Percentiles rank a stretch among this genome's conserved stretches.
These are phyloP conservation scores for Yamadazyma blattariae DNA, from an alignment of 1,139 yeast species.

Conservation along the genomic window DNA sequence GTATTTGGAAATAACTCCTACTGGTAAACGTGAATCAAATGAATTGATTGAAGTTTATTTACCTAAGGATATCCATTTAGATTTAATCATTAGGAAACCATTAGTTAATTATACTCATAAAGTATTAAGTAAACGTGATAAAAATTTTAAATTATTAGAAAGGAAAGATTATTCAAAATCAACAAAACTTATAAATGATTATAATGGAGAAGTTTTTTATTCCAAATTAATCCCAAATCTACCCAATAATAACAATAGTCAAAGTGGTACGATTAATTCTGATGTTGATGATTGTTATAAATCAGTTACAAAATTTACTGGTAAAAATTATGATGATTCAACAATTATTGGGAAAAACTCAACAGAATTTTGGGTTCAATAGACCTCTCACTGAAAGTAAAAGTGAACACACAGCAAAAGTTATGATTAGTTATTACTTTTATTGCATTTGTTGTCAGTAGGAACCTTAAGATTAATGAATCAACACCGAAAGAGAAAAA, in stretches of 20 bases:
- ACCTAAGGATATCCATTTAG: slow-evolving; percentile 23
- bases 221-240: slow-evolving; percentile 23
- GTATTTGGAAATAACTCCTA: slow-evolving; percentile 58
- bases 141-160: slow-evolving; percentile 31
- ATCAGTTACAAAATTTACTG: slow-evolving; percentile 6
- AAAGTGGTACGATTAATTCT: no score
- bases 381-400: no score
- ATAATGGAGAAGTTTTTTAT: slow-evolving; percentile 25
- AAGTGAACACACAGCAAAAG: no score
- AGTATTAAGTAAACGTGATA: slow-evolving; percentile 36
- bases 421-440: no score
- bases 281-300: slow-evolving; percentile 8
- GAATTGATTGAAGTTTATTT: slow-evolving; percentile 32
- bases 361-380: slow-evolving; percentile 8
- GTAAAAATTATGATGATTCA: slow-evolving; percentile 4
- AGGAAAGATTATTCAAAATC: slow-evolving; percentile 25
- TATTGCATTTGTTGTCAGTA: no score
- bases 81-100: slow-evolving; percentile 34
- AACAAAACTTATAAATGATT: slow-evolving; percentile 25
- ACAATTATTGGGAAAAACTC: not conserved
- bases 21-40: slow-evolving; percentile 43
- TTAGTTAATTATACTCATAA: slow-evolving; percentile 31
- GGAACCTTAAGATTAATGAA: no score
- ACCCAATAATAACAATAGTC: no score
- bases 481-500: no score